Percentiles rank a stretch among this genome's conserved stretches.
These are phyloP conservation scores for Letharia lupina DNA, from an alignment of 495 filamentous ascomycete species.

Conservation along the genomic window DNA sequence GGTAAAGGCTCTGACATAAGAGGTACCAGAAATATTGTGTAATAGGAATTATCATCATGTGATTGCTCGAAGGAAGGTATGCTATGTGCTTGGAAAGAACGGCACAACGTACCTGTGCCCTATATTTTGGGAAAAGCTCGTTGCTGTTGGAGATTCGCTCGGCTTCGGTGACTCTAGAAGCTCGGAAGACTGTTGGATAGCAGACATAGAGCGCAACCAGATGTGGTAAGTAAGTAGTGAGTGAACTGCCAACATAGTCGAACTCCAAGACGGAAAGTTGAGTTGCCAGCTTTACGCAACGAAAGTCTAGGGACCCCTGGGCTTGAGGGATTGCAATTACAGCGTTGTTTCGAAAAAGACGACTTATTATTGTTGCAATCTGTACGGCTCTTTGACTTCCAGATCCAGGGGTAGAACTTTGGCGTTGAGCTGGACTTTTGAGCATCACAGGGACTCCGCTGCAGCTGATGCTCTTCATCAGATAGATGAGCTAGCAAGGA, in stretches of 20 bases:
- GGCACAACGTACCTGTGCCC: constrained; percentile 5
- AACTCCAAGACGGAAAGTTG: no score
- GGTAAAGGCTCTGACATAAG: constrained; percentile 49
- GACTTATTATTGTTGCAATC: no score
- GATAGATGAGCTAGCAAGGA: not conserved
- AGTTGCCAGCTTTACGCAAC: no score
- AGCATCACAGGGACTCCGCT: not conserved
- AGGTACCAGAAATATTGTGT: constrained; percentile 51
- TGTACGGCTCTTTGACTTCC: no score
- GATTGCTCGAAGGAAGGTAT: constrained; percentile 8
- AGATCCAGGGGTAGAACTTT: not conserved
- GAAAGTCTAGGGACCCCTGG: no score
- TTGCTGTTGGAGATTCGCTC: not conserved
- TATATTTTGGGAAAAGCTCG: not conserved
- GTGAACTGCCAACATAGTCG: no score
- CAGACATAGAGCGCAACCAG: no score
- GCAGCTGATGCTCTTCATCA: not conserved
- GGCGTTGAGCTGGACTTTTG: not conserved
- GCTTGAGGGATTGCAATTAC: no score
- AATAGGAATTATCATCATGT: constrained; percentile 42
- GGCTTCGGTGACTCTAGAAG: no score
- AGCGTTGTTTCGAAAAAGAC: no score
- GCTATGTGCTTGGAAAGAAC: not conserved
- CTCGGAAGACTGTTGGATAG: no score
- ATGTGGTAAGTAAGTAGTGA: no score